A percentile compares a stretch with the other conserved stretches of the same genome.
Conservation (phyloP, 352 stramenopile genomes). For the Pythium monospermum region DNA sequence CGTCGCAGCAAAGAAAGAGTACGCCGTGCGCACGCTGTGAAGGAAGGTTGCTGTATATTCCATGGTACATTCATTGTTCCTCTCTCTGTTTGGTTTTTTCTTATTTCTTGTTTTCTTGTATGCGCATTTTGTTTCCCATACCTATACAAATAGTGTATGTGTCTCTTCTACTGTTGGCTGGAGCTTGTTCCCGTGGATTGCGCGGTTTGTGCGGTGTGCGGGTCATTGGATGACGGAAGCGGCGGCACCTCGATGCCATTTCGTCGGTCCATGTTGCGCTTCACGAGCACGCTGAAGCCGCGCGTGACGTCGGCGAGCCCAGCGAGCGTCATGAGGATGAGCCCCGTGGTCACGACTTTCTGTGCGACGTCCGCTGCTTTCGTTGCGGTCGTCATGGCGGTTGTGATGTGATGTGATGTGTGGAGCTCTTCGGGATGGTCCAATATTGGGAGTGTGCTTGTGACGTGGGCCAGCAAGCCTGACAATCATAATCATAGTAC, state of each 20-base stretch:
- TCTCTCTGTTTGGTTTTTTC: no score
- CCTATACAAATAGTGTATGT: no score
- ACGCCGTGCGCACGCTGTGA: conserved; percentile 59
- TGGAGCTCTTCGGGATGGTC: neutral
- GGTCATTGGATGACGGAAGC: no score
- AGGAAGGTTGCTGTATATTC: no score
- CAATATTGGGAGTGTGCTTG: neutral
- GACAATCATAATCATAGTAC: neutral
- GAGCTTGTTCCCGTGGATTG: neutral
- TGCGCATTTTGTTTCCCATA: no score
- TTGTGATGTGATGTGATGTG: neutral
- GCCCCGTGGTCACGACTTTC: conserved; percentile 76
- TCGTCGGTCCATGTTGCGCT: conserved; percentile 72
- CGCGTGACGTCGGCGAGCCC: conserved; percentile 70
- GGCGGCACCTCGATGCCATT: conserved; percentile 6
- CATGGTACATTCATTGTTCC: no score
- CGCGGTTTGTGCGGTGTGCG: neutral
- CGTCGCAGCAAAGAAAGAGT: conserved; percentile 69
- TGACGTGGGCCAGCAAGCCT: neutral
- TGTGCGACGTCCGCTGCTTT: conserved; percentile 70
- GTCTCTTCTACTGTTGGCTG: conserved; percentile 12
- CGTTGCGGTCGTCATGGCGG: conserved; percentile 27
- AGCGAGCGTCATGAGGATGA: conserved; percentile 62
- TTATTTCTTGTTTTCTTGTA: no score
- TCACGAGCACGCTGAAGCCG: conserved; percentile 73